Evolutionary conservation across 805 yeast species (phyloP).

Genomic region (Pichia eremophila): DNA sequence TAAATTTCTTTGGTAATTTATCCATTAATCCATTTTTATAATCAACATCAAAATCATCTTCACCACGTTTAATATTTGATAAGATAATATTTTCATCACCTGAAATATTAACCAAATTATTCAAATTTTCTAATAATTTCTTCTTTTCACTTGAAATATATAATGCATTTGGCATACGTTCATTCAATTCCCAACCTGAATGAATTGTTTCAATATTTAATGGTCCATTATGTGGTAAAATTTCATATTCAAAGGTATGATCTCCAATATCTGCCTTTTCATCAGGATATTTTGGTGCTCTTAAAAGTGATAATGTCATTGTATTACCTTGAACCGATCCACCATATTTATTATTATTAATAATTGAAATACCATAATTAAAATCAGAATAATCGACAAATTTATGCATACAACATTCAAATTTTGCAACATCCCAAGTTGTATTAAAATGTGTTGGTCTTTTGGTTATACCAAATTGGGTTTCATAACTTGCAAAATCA

Average conservation of each 20-base stretch:
- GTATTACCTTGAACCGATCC: conserved; percentile 88
- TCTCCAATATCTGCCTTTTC: conserved; percentile 88
- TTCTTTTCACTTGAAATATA: conserved; percentile 6
- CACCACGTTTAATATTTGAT: conserved; percentile 78
- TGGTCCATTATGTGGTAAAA: conserved; percentile 72
- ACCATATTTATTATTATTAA: conserved; percentile 86
- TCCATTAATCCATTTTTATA: conserved; percentile 28
- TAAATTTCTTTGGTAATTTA: conserved; percentile 33
- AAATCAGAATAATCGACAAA: conserved; percentile 87
- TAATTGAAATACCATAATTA: conserved; percentile 75
- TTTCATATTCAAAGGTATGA: conserved; percentile 75
- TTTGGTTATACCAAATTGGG: conserved; percentile 85
- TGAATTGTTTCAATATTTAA: conserved; percentile 57
- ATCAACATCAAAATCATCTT: conserved; percentile 58
- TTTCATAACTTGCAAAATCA: conserved; percentile 80
- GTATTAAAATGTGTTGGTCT: conserved; percentile 95
- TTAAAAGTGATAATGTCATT: conserved; percentile 75
- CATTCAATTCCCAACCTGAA: conserved; percentile 75
- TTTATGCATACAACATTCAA: conserved; percentile 91
- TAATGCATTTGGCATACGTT: conserved; percentile 23
- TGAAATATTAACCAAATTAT: conserved; percentile 20
- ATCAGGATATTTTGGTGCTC: conserved; percentile 94
- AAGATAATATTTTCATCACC: conserved; percentile 58
- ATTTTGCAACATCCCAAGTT: conserved; percentile 92
- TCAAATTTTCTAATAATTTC: neutral